Evolutionary conservation across 78 protist genomes (phyloP).

Genomic region (Planoprotostelium fungivorum): DNA sequence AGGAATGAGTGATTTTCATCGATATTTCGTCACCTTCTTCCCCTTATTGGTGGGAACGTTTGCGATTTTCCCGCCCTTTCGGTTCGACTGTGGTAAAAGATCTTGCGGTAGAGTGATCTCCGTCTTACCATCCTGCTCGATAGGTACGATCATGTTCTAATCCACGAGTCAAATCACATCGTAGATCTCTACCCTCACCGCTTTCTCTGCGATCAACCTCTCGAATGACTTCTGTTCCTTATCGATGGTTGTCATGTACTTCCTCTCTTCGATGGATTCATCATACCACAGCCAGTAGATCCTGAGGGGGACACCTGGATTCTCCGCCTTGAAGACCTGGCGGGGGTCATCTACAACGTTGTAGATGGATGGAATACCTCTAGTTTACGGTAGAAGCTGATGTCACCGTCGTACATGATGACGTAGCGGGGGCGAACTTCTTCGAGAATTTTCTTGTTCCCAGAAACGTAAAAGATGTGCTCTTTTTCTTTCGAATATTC

Average conservation of each 20-base stretch:
- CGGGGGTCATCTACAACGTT: not conserved
- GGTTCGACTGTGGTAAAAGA: not conserved
- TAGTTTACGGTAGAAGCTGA: conserved; percentile 18
- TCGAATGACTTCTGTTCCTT: conserved; percentile 57
- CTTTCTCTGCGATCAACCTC: conserved; percentile 36
- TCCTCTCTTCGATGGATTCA: conserved; percentile 36
- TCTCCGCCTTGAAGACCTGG: conserved; percentile 47
- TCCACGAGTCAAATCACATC: not conserved
- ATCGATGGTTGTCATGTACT: conserved; percentile 19
- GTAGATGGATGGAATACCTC: conserved; percentile 4
- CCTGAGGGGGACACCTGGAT: conserved; percentile 56
- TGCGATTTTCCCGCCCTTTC: not conserved
- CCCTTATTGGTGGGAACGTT: not conserved
- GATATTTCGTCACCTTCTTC: not conserved
- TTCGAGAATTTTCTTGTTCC: conserved; percentile 23
- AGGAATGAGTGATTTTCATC: not conserved
- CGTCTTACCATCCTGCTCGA: not conserved
- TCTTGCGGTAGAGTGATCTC: not conserved
- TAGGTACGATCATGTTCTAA: not conserved
- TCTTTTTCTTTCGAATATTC: not conserved
- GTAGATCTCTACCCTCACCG: too few species aligned
- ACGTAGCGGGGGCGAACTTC: conserved; percentile 40
- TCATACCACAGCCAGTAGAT: conserved; percentile 50
- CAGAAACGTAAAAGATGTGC: not conserved
- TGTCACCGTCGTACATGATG: conserved; percentile 55